Evolutionary conservation across 2,329 filamentous ascomycete genomes (phyloP).

Genomic region (Cercospora brassicicola): DNA sequence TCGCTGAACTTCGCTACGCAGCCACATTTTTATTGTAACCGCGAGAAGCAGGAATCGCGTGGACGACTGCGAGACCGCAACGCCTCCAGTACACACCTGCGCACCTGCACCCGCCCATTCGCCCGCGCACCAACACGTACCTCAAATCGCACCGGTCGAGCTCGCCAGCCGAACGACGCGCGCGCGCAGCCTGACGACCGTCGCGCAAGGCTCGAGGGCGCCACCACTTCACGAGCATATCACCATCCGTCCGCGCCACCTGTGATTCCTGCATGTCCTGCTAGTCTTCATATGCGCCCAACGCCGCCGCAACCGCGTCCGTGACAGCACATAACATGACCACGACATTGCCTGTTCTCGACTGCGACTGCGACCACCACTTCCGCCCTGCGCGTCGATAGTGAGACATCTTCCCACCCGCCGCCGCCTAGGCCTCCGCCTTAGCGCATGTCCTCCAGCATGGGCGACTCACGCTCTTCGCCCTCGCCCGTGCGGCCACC

Average conservation of each 20-base stretch:
- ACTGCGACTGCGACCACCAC: constrained; percentile 10
- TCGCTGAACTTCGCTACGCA: background rate
- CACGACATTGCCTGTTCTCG: constrained; percentile 14
- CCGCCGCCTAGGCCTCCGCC: background rate
- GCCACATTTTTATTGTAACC: background rate
- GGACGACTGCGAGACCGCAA: background rate
- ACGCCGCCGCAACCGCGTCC: background rate
- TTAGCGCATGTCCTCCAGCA: constrained; percentile 15
- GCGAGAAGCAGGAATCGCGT: background rate
- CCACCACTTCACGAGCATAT: background rate
- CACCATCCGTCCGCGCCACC: background rate
- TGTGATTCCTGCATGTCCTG: background rate
- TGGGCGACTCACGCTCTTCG: constrained; percentile 17
- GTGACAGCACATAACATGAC: constrained; percentile 12
- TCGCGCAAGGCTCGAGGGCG: background rate
- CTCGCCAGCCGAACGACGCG: background rate
- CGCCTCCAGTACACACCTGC: background rate
- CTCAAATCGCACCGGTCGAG: background rate
- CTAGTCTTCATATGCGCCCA: background rate
- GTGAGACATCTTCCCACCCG: constrained; percentile 2
- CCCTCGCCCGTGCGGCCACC: constrained; percentile 8
- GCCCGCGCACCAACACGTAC: background rate
- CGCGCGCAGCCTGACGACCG: background rate
- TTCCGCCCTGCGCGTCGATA: constrained; percentile 6
- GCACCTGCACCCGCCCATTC: background rate